Evolutionary conservation across 352 stramenopile species (phyloP), one percentile per base, ranked within the genome.

Genomic region (Phytopythium oedochilum): DNA sequence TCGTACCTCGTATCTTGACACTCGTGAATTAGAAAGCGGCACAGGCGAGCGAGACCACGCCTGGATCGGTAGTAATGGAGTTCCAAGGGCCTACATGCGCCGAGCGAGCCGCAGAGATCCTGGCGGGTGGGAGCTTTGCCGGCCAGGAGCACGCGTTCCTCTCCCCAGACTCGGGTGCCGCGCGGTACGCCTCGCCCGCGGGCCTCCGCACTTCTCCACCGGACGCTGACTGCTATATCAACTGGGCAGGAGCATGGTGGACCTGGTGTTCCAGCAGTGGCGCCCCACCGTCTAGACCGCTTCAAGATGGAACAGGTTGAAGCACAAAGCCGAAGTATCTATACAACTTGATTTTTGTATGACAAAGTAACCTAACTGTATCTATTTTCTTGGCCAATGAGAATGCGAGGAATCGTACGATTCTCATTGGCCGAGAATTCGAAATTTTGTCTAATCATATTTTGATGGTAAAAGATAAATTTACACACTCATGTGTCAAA

Each of bases 41-140:
- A 0, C 52, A 75, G 10, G 58, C 72, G 23, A 51, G 60, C 2
- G 66, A 69, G 34, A 61, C 39, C 14, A 69, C 67, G 0, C 18
- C 46, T 5, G 78, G 73, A 2, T 88, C 75, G 1, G 70, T 88
- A 17, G 46, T 75, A 45, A 76, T 88, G 71, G 78, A 88, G 55
- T 86, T 85, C 26, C 75, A 86, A 28, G 73, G 78, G 0, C 9
- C 44, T 0, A 23, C 50, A 3, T 63, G 64, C 46, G 66, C 66
- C 5, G 36, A 54, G 11, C 59, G 70, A 20, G 55, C 62, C 6
- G 46, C 44, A 0, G 45, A 64, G 12, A 50, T 68, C 18, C 57
- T 84, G 4, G 44, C 71, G 51, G 52, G 20, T 10, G 38, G 56
- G 22, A 47, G 31, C 18, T 80, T 75, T 50, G 45, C 63, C 10